Base-by-base conservation (phyloP, 2,329 filamentous ascomycete genomes). In the Scleromitrula shiraiana region DNA sequence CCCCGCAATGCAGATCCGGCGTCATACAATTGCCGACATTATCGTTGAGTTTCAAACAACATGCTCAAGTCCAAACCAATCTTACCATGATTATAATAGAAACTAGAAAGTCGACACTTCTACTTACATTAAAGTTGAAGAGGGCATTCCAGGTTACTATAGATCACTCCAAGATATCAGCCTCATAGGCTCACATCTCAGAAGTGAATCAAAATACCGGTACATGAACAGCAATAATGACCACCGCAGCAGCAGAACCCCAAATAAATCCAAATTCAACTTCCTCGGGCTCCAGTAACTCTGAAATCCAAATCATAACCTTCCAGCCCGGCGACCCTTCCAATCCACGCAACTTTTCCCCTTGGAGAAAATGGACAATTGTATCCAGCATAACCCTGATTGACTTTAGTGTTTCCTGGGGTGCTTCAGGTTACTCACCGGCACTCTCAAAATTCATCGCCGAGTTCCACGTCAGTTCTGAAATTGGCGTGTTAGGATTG, bases 381-480 rank as follows among this genome's bases (percentile, higher is more conserved):
- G 59, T 66, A 2, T 48, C 57, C 7, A 58, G 53, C 14, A 62
- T 67, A 20, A 56, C 59, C 1, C 52, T 63, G 2, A 56, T 64
- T 40, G 63, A 65, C 46, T 52, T 67, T 4, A 63, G 57, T 2
- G 64, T 65, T 20, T 62, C 57, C n/a, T 74, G 70, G 65, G 69
- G 68, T 7, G 71, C 71, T 1, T 71, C 68, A 5, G 71, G 70
- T 7, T 74, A 70, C 55, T 72, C 69, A 2, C 70, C 72, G 1
- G 68, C 65, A 0, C 59, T 63, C 12, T 55, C 51, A n/a, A 67
- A 69, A 35, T 71, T 74, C 45, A 63, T 62, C 1, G 59, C 65
- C 7, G 66, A 70, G 14, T 68, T 74, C 48, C 59, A 61, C 10
- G 59, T 71, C 2, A 64, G 67, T 2, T 55, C 63, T 14, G 66